Conservation (phyloP, 2,329 filamentous ascomycete genomes). For the Paraphaeosphaeria sporulosa region DNA sequence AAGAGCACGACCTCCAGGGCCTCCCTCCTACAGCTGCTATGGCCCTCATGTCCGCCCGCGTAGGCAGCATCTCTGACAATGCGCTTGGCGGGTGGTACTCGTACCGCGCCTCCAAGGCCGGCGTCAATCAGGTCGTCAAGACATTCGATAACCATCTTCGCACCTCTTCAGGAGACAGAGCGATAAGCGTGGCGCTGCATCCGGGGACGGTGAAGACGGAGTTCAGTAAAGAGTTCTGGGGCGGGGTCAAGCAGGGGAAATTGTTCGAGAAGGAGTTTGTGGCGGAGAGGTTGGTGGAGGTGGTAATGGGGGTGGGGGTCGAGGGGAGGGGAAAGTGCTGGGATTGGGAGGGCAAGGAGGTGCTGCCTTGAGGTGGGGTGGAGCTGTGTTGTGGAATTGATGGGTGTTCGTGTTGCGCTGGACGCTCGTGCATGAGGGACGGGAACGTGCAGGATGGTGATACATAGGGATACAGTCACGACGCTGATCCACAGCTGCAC, state of each 20-base stretch:
- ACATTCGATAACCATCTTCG: slow-evolving; percentile 74
- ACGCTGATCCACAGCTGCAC: neutral
- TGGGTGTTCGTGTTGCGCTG: too few species aligned
- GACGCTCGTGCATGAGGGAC: too few species aligned
- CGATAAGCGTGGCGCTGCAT: slow-evolving; percentile 75
- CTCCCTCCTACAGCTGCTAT: slow-evolving; percentile 66
- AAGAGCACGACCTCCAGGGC: slow-evolving; percentile 27
- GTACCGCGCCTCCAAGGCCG: slow-evolving; percentile 79
- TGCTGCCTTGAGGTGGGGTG: slow-evolving; percentile 34
- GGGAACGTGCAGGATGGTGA: too few species aligned
- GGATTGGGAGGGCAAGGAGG: slow-evolving; percentile 51
- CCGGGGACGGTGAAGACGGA: slow-evolving; percentile 82
- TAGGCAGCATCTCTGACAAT: slow-evolving; percentile 78
- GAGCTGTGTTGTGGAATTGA: too few species aligned
- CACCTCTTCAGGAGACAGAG: slow-evolving; percentile 65
- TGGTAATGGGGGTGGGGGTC: slow-evolving; percentile 72
- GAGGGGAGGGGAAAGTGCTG: slow-evolving; percentile 49
- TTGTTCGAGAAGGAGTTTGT: slow-evolving; percentile 73
- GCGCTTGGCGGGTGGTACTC: slow-evolving; percentile 80
- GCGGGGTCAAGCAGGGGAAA: slow-evolving; percentile 65
- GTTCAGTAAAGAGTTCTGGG: slow-evolving; percentile 77
- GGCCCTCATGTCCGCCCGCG: slow-evolving; percentile 79
- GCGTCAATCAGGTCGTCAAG: slow-evolving; percentile 74
- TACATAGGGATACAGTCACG: too few species aligned
- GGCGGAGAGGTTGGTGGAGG: slow-evolving; percentile 68